Evolutionary conservation across 805 yeast species (phyloP).

Genomic region (Metschnikowia reukaufii): DNA sequence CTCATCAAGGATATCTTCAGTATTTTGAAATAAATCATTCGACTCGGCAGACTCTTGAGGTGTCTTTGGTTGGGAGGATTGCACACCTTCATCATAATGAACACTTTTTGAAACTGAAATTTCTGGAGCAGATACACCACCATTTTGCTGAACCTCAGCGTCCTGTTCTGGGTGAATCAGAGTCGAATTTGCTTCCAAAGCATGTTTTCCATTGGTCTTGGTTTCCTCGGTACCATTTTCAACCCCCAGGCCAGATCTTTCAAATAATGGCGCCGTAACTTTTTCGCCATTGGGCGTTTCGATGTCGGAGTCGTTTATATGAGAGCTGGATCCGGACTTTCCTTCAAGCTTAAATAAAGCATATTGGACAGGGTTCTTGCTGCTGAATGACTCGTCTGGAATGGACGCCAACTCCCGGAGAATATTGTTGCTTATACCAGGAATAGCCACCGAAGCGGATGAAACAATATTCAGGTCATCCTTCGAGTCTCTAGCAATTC

Average conservation of each 20-base stretch:
- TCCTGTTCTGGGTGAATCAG: too few species aligned
- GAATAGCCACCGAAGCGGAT: conserved; percentile 51
- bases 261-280: neutral
- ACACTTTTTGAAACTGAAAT: neutral
- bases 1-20: conserved; percentile 39
- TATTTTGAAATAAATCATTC: conserved; percentile 17
- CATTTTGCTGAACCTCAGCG: too few species aligned
- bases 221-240: neutral
- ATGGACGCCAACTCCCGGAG: conserved; percentile 70
- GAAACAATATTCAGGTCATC: conserved; percentile 11
- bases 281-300: neutral
- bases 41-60: neutral
- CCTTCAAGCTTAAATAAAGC: conserved; percentile 84
- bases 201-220: neutral
- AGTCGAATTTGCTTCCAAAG: neutral
- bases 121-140: too few species aligned
- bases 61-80: neutral
- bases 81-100: neutral
- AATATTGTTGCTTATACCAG: conserved; percentile 45
- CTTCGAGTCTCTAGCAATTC: neutral
- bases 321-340: conserved; percentile 21
- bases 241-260: neutral
- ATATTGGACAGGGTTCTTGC: conserved; percentile 67
- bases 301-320: neutral
- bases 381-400: conserved; percentile 70